Percentiles rank a stretch among this genome's conserved stretches.
phyloP scores from a whole-genome alignment of 139 green algal species.

The Micromonas commoda region DNA sequence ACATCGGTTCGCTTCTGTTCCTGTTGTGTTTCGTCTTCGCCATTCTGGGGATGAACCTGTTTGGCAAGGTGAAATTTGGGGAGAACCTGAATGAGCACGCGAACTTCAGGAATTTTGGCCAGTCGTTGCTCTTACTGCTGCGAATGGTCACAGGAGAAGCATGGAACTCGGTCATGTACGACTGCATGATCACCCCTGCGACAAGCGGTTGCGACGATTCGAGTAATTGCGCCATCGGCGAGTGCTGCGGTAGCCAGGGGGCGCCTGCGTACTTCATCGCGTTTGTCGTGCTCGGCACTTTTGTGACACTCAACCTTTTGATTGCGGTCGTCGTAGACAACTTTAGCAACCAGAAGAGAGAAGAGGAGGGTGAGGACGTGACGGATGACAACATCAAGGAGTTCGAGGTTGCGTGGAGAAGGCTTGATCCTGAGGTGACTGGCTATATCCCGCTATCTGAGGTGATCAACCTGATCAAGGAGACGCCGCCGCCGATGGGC shows the following conservation, averaged over 20 bases:
- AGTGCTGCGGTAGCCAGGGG: constrained; percentile 32
- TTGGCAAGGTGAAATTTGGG: constrained; percentile 27
- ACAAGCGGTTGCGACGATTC: not conserved
- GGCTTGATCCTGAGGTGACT: constrained; percentile 26
- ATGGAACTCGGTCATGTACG: constrained; percentile 45
- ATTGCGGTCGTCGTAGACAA: constrained; percentile 43
- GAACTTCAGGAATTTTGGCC: constrained; percentile 36
- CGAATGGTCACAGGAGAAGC: constrained; percentile 36
- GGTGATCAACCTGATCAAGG: constrained; percentile 7
- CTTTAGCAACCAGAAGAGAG: constrained; percentile 29
- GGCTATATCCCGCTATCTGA: constrained; percentile 26
- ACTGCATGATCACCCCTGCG: constrained; percentile 37
- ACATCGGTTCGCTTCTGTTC: constrained; percentile 35
- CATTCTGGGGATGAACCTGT: constrained; percentile 35
- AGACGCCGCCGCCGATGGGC: constrained; percentile 24
- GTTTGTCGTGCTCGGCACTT: constrained; percentile 31
- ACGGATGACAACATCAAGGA: constrained; percentile 21
- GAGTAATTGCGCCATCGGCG: not conserved
- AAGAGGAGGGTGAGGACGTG: constrained; percentile 6
- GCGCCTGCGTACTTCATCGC: constrained; percentile 34
- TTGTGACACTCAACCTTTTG: constrained; percentile 41
- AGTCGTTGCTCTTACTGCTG: constrained; percentile 29
- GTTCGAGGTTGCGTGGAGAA: constrained; percentile 24
- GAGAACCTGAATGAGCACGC: constrained; percentile 28
- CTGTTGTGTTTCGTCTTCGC: constrained; percentile 39